Base-by-base conservation (phyloP, 176 grass and related monocot genomes). In the Echinochloa phyllopogon region DNA sequence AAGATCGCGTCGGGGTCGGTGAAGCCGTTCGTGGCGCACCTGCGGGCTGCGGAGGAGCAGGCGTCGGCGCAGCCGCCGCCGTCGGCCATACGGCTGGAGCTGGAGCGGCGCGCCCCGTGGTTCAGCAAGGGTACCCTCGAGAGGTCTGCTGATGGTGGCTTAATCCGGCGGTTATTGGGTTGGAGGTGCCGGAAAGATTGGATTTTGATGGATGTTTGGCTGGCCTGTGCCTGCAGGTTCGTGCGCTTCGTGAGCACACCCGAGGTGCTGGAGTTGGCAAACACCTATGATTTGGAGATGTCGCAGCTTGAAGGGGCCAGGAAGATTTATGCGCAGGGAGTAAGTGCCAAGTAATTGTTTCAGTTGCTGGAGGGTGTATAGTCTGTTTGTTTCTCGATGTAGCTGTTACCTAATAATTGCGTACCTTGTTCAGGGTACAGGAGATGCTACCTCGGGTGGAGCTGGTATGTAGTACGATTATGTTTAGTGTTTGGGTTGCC, bases 101-200 rank as follows among this genome's bases (percentile, higher is more conserved):
- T 96, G 52, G 91, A 92, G 23, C 89, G 82, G 12, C 80, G 69
- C 17, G 81, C 84, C 40, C 10, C 89, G 3, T 99, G 97, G 97
- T 99, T 99, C 90, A 96, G 84, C 84, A 99, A 99, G 89, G 92
- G 88, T 84, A 99, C 94, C 27, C 94, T 99, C 7, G 97, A 99
- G 86, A 99, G 97, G 97, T 99, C 79, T 43, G 66, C 52, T 85
- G 47, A 45, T 65, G 58, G 47, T 14, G 44, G 47, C 38, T 52
- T 76, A 69, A 69, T 57, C 59, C 29, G n/a, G 58, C 38, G 20
- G 21, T 69, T 57, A 3, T 76, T 33, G 43, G 40, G 47, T 47
- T 50, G 57, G 43, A 17, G 86, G 21, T 59, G 57, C 25, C 3
- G 12, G 51, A 75, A 83, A 62, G 48, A 60, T 55, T 42, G 74